These are phyloP conservation scores for Ulota crispa DNA, from an alignment of 225 moss, liverwort and hornwort genomes.

Conservation along the genomic window DNA sequence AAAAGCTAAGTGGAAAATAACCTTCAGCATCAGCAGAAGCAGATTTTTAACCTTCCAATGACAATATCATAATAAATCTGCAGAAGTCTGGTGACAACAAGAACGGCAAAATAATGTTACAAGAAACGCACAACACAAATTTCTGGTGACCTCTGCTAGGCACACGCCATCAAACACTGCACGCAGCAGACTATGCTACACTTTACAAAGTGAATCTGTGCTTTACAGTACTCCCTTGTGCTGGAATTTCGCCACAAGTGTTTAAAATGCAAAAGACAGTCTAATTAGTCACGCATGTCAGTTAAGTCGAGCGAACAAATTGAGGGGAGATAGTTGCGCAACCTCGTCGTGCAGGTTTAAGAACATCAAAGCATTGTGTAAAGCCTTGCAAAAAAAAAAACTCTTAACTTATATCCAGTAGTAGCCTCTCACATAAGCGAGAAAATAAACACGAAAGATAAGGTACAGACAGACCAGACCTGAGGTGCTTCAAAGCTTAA, in stretches of 20 bases:
- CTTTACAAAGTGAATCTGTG: too few relatives aligned
- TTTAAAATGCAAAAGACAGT: not conserved
- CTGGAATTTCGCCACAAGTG: not conserved
- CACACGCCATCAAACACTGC: too few relatives aligned
- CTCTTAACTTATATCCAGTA: not conserved
- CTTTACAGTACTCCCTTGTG: too few relatives aligned
- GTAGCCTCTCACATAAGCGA: not conserved
- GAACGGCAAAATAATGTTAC: too few relatives aligned
- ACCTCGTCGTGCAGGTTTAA: not conserved
- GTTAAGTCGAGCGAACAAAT: not conserved
- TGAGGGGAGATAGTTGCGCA: not conserved
- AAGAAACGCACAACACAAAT: too few relatives aligned
- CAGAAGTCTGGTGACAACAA: not conserved
- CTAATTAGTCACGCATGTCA: not conserved
- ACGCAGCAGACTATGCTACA: too few relatives aligned
- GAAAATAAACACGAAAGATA: not conserved
- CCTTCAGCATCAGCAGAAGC: not conserved
- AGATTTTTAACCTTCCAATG: not conserved
- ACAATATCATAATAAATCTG: not conserved
- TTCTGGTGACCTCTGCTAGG: too few relatives aligned
- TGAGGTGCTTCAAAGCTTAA: not conserved
- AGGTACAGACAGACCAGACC: constrained; percentile 8
- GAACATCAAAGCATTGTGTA: not conserved
- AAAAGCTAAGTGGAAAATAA: not conserved
- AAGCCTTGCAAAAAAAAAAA: not conserved